These are phyloP conservation scores for Stellera chamaejasme DNA, from an alignment of 345 rosid genomes.

Conservation along the genomic window DNA sequence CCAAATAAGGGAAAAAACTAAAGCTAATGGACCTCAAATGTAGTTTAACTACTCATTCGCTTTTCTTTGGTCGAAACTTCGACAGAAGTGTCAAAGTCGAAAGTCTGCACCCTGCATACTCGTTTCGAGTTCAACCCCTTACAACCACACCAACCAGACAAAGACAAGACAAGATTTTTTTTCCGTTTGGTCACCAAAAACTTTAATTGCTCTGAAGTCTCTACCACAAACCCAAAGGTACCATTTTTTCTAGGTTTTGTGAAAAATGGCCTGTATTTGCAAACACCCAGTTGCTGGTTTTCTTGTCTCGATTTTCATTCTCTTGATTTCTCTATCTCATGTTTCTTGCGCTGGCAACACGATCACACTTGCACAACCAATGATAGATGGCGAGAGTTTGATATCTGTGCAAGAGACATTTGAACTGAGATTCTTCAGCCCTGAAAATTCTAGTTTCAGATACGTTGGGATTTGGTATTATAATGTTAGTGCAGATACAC, in stretches of 20 bases:
- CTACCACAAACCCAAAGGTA: too few species aligned
- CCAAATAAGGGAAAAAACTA: too few species aligned
- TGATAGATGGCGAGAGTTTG: conserved; percentile 30
- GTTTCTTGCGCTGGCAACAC: conserved; percentile 21
- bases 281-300: conserved; percentile 16
- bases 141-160: too few species aligned
- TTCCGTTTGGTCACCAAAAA: too few species aligned
- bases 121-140: too few species aligned
- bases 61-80: too few species aligned
- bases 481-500: not conserved
- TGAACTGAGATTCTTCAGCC: conserved; percentile 14
- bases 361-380: conserved; percentile 26
- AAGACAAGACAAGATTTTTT: too few species aligned
- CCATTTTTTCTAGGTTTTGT: not conserved
- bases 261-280: conserved; percentile 10
- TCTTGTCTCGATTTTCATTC: conserved; percentile 14
- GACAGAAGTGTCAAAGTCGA: too few species aligned
- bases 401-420: not conserved
- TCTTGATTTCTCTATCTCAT: conserved; percentile 14
- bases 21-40: too few species aligned
- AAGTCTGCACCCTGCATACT: too few species aligned
- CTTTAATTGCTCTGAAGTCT: too few species aligned
- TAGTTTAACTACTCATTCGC: too few species aligned
- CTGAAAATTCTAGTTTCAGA: conserved; percentile 2
- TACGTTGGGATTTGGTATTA: conserved; percentile 14